Percentiles rank a stretch among this genome's conserved stretches.
These are phyloP conservation scores for Scheffersomyces illinoinensis DNA, from an alignment of 1,139 yeast genomes.

Conservation along the genomic window DNA sequence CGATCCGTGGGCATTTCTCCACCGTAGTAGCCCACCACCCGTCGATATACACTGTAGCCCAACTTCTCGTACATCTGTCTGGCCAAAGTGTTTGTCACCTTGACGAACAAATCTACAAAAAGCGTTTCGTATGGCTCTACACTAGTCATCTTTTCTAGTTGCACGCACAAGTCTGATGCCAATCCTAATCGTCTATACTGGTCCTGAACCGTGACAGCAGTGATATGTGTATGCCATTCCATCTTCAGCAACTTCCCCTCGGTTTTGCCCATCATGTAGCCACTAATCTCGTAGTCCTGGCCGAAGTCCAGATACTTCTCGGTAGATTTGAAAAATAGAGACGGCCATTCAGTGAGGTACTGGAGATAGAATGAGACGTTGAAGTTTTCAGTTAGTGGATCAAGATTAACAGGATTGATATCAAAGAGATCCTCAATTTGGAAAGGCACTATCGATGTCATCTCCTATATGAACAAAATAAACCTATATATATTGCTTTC, in stretches of 20 bases:
- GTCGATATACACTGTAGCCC: slow-evolving; percentile 80
- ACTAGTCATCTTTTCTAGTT: slow-evolving; percentile 69
- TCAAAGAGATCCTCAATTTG: slow-evolving; percentile 80
- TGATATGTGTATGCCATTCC: slow-evolving; percentile 96
- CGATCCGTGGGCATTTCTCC: slow-evolving; percentile 46
- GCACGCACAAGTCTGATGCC: slow-evolving; percentile 74
- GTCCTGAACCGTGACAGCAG: slow-evolving; percentile 90
- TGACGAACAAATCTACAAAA: slow-evolving; percentile 88
- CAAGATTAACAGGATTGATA: slow-evolving; percentile 75
- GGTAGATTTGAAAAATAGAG: slow-evolving; percentile 75
- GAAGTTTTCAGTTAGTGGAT: slow-evolving; percentile 88
- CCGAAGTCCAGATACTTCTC: slow-evolving; percentile 18
- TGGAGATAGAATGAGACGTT: slow-evolving; percentile 81
- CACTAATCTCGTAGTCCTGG: slow-evolving; percentile 46
- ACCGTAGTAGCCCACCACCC: slow-evolving; percentile 91
- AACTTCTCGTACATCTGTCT: slow-evolving; percentile 78
- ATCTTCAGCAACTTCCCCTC: slow-evolving; percentile 68
- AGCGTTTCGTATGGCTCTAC: slow-evolving; percentile 69
- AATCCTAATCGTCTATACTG: slow-evolving; percentile 82
- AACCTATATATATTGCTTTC: background rate
- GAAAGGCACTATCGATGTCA: slow-evolving; percentile 85
- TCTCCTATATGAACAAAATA: slow-evolving; percentile 17
- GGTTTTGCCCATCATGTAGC: slow-evolving; percentile 95
- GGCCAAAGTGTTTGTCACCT: slow-evolving; percentile 80
- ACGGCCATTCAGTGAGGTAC: slow-evolving; percentile 85